Evolutionary conservation across 805 yeast genomes (phyloP), one percentile per base, ranked within the genome.

Genomic region (Ogataea dorogensis): DNA sequence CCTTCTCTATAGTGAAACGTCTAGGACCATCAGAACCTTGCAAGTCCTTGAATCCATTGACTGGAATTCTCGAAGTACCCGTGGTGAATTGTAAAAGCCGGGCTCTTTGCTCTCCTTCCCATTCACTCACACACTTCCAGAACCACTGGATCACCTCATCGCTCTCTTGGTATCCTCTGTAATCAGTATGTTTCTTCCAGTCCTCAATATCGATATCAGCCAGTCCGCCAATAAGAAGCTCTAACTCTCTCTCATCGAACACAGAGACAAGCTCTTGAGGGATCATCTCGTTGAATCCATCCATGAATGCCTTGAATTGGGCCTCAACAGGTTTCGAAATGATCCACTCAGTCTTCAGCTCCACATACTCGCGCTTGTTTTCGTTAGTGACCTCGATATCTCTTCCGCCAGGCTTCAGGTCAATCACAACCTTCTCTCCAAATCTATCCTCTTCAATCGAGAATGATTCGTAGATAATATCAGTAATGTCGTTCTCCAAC

Each of bases 1-100:
- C 98, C 63, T 89, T 89, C 63, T 93, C 99, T 61, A 93, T 91
- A 5, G 99, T 93, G 64, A 93, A 93, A 60, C 98, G 79, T 74
- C 99, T 85, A 36, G 99, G 99, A 40, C 99, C 99, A 67, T 93
- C 98, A 16, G 95, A 85, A 49, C 98, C 99, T 67, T 93, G 99
- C 53, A 93, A 73, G 65, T 93, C 99, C 64, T 93, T 93, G 74
- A 93, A 93, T 25, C 99, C 99, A 64, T 91, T 93, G 47, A 93
- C 98, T 6, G 99, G 99, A 39, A 93, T 93, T 69, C 99, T 82
- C 15, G 97, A 88, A 4, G 99, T 93, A 73, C 99, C 99, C 1
- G 99, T 93, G 14, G 98, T 91, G 61, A 93, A 93, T 65, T 93
- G 99, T 50, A 93, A 70, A 59, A 93, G 70, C 64, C 98, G 78